Evolutionary conservation across 805 yeast genomes (phyloP).

Genomic region (Nakazawaea peltata): DNA sequence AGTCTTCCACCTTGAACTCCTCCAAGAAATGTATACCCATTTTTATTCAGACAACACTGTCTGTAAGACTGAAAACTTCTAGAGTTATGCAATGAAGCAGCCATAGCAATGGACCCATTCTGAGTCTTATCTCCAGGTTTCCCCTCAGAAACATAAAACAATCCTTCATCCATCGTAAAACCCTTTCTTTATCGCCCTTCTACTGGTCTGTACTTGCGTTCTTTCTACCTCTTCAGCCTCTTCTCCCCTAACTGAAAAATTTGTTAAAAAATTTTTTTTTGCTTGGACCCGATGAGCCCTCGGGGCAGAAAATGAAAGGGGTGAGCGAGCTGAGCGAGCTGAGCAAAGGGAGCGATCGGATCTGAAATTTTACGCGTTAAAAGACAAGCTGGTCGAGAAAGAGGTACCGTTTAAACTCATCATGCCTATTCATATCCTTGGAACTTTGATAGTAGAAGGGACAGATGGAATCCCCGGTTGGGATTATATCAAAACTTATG

Average conservation of each 20-base stretch:
- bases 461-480: constrained; percentile 71
- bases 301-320: too few species aligned
- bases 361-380: too few species aligned
- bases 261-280: too few species aligned
- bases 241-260: too few species aligned
- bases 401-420: too few species aligned
- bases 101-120: constrained; percentile 17
- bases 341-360: too few species aligned
- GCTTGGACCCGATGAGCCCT: too few species aligned
- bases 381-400: too few species aligned
- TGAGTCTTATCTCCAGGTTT: constrained; percentile 21
- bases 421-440: constrained; percentile 87
- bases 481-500: constrained; percentile 45
- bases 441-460: constrained; percentile 65
- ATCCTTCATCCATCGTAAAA: constrained; percentile 29
- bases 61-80: constrained; percentile 42
- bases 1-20: constrained; percentile 41
- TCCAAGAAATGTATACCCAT: constrained; percentile 36
- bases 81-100: constrained; percentile 37
- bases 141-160: constrained; percentile 32
- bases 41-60: constrained; percentile 37
- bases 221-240: too few species aligned
- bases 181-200: too few species aligned
- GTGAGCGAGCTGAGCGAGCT: too few species aligned
- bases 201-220: too few species aligned